A percentile compares a stretch with the other conserved stretches of the same genome.
Evolutionary conservation across 1,284 basidiomycete genomes (phyloP).

Genomic region (Melanopsichium pennsylvanicum): DNA sequence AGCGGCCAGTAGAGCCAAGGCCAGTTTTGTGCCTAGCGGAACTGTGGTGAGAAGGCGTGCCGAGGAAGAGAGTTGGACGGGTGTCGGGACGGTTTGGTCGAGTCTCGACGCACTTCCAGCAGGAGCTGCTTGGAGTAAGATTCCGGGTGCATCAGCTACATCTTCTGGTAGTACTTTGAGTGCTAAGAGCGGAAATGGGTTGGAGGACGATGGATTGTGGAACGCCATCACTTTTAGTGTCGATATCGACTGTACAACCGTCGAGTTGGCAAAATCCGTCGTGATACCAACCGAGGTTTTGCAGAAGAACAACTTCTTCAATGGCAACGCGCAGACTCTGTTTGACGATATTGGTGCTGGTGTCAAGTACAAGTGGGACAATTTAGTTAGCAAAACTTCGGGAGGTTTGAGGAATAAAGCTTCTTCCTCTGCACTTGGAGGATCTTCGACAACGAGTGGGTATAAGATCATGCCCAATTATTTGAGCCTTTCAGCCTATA

Average conservation of each 20-base stretch:
- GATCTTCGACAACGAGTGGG: background rate
- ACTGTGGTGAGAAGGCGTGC: slow-evolving; percentile 27
- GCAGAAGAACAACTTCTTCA: slow-evolving; percentile 44
- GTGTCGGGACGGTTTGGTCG: slow-evolving; percentile 54
- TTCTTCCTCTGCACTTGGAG: background rate
- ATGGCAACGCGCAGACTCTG: slow-evolving; percentile 45
- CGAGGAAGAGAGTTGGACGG: slow-evolving; percentile 40
- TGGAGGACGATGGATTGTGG: slow-evolving; percentile 58
- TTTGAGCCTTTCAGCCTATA: slow-evolving; percentile 36
- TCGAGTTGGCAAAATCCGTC: slow-evolving; percentile 39
- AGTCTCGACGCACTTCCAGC: slow-evolving; percentile 46
- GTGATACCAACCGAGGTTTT: slow-evolving; percentile 53
- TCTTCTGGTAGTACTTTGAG: slow-evolving; percentile 13
- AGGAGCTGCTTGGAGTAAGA: slow-evolving; percentile 30
- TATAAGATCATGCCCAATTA: slow-evolving; percentile 27
- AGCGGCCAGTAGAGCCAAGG: slow-evolving; percentile 14
- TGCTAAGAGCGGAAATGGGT: slow-evolving; percentile 7
- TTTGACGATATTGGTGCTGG: slow-evolving; percentile 48
- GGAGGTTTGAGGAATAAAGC: slow-evolving; percentile 12
- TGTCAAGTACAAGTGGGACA: slow-evolving; percentile 50
- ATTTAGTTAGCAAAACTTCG: slow-evolving; percentile 7
- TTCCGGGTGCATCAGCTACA: slow-evolving; percentile 26
- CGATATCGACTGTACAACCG: slow-evolving; percentile 45
- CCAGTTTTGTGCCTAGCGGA: slow-evolving; percentile 24
- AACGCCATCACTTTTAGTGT: slow-evolving; percentile 44